Base-by-base conservation (phyloP, 805 yeast species). In the Cyberlindnera mrakii region DNA sequence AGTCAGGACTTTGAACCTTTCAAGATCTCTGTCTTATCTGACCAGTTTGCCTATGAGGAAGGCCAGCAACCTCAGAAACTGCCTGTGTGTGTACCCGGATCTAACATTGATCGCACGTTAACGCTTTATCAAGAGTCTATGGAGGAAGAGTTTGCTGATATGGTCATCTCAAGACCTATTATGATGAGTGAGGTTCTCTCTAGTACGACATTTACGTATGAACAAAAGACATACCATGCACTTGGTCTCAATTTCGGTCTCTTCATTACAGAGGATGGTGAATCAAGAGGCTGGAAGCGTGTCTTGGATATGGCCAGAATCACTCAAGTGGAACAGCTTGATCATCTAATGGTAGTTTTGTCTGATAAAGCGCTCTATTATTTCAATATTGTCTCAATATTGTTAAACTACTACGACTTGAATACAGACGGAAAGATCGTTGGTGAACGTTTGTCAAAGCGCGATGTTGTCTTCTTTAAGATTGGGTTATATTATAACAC, bases 401-500 rank as follows among this genome's bases (percentile, higher is more conserved):
- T 83, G 39, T 66, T 75, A 18, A 80, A 85, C 14, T 81, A 78
- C 54, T 71, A 72, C 43, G 75, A 70, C 33, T 60, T 55, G 25
- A 54, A 56, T 15, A 50, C 57, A n/a, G 65, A 65, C 33, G 52
- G 63, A 1, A 56, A 58, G 4, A 50, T 73, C 17, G 66, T 74
- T n/a, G 75, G 82, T 14, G 70, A 75, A 27, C 60, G 70, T 23
- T 52, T 78, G 11, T 66, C 78, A 13, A 68, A 72, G 49, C 77
- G 78, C 59, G 63, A 78, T 57, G 78, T 80, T 0, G 62, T 74
- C 2, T 80, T 74, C 49, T 89, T 85, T 63, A 75, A 74, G 38
- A 66, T 84, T 46, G 96, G 93, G 0, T 74, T 70, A 27, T 87
- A 89, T 57, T 72, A 79, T 45, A 79, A 77, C 60, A 70, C 77